phyloP scores from a whole-genome alignment of 768 basidiomycete species.

The Suillus weaverae region DNA sequence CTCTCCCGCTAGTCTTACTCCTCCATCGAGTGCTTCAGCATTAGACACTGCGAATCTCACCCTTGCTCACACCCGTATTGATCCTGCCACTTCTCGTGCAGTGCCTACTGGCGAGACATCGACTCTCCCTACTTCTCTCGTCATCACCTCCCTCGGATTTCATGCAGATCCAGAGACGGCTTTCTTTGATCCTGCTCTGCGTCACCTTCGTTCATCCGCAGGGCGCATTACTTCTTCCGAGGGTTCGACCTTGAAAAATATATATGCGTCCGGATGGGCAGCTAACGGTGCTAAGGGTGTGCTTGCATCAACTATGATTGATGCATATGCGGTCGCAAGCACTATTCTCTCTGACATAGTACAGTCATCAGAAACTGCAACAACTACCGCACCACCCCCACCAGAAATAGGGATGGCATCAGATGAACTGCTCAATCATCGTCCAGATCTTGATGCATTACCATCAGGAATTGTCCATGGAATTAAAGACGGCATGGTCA shows the following conservation, averaged over 20 bases:
- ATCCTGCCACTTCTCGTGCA: slow-evolving; percentile 46
- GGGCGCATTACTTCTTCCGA: slow-evolving; percentile 48
- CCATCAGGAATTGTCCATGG: slow-evolving; percentile 50
- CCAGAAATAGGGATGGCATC: not conserved
- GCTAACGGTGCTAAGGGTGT: slow-evolving; percentile 90
- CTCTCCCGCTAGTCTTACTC: slow-evolving; percentile 54
- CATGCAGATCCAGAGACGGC: slow-evolving; percentile 58
- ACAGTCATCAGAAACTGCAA: slow-evolving; percentile 19
- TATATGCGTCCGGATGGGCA: slow-evolving; percentile 97
- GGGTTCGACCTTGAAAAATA: slow-evolving; percentile 46
- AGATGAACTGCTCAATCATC: slow-evolving; percentile 34
- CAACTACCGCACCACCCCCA: slow-evolving; percentile 10
- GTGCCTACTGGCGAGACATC: slow-evolving; percentile 57
- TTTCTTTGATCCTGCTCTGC: slow-evolving; percentile 58
- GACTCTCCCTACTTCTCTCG: slow-evolving; percentile 63
- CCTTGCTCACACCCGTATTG: slow-evolving; percentile 61
- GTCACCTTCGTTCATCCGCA: slow-evolving; percentile 54
- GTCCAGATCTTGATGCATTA: slow-evolving; percentile 42
- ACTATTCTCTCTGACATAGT: slow-evolving; percentile 63
- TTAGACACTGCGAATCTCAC: slow-evolving; percentile 42
- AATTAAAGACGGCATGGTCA: slow-evolving; percentile 44
- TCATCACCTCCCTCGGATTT: slow-evolving; percentile 89
- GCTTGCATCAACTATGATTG: slow-evolving; percentile 89
- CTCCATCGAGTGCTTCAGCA: slow-evolving; percentile 21
- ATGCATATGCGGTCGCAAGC: slow-evolving; percentile 81